Evolutionary conservation across 306 rosid genomes (phyloP).

Genomic region (Quercus ilex): DNA sequence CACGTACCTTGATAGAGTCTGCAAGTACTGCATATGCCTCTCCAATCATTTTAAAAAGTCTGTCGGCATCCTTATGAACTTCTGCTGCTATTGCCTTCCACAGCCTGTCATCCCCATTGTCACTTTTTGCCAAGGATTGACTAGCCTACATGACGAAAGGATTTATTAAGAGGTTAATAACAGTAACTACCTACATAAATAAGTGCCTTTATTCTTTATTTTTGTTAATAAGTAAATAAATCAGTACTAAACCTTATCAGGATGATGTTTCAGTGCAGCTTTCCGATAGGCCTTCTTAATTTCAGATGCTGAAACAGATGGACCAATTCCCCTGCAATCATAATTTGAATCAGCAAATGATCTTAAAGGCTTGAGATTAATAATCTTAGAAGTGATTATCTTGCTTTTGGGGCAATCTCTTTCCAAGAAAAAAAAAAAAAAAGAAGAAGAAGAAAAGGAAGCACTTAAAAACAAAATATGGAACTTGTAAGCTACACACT

Average conservation of each 20-base stretch:
- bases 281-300: slow-evolving; percentile 96
- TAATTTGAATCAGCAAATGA: slow-evolving; percentile 23
- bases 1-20: slow-evolving; percentile 71
- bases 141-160: slow-evolving; percentile 60
- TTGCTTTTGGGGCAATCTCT: background rate
- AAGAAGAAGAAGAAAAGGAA: background rate
- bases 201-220: slow-evolving; percentile 1
- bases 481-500: too few species aligned
- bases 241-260: slow-evolving; percentile 70
- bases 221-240: background rate
- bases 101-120: slow-evolving; percentile 63
- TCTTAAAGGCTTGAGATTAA: slow-evolving; percentile 12
- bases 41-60: slow-evolving; percentile 82
- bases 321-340: slow-evolving; percentile 85
- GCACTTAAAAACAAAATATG: background rate
- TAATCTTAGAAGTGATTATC: slow-evolving; percentile 9
- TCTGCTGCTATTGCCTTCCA: slow-evolving; percentile 87
- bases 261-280: slow-evolving; percentile 99
- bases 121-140: slow-evolving; percentile 76
- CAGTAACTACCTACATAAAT: slow-evolving; percentile 4
- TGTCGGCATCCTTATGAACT: slow-evolving; percentile 73
- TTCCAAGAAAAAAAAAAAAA: background rate
- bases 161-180: slow-evolving; percentile 18
- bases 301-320: slow-evolving; percentile 73
- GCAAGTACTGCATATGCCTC: slow-evolving; percentile 89